A percentile compares a stretch with the other conserved stretches of the same genome.
Evolutionary conservation across 805 yeast species (phyloP).

Genomic region (Candida krabiensis): DNA sequence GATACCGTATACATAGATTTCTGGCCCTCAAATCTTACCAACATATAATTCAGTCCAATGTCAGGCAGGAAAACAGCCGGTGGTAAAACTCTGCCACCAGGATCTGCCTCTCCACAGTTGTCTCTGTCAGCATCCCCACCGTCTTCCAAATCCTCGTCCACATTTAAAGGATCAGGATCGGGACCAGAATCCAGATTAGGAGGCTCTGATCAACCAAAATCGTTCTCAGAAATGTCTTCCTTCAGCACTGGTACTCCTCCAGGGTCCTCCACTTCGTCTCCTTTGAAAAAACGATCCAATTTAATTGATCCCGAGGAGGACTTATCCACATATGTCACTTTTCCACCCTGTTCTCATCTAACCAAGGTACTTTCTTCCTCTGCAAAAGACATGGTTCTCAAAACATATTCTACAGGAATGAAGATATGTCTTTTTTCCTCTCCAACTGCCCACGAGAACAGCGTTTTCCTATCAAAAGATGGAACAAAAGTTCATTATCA

Average conservation of each 20-base stretch:
- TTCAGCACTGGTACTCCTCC: neutral
- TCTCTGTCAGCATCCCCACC: slow-evolving; percentile 5
- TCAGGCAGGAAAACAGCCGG: slow-evolving; percentile 20
- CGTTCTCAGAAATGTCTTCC: neutral
- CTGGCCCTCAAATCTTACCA: neutral
- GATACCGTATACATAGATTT: no score
- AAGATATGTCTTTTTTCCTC: slow-evolving; percentile 39
- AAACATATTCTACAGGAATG: slow-evolving; percentile 53
- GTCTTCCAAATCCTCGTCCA: neutral
- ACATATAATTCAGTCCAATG: slow-evolving; percentile 3
- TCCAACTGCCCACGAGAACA: slow-evolving; percentile 10
- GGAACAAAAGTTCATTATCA: slow-evolving; percentile 39
- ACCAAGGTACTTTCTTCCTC: slow-evolving; percentile 46
- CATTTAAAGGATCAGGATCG: neutral
- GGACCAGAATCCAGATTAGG: neutral
- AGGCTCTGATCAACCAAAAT: neutral
- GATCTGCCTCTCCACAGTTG: slow-evolving; percentile 7
- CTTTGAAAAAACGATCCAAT: neutral
- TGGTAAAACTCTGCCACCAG: slow-evolving; percentile 13
- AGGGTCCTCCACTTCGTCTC: slow-evolving; percentile 3
- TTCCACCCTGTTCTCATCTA: slow-evolving; percentile 52
- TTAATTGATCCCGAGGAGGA: slow-evolving; percentile 14
- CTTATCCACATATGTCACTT: slow-evolving; percentile 28
- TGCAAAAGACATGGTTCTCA: slow-evolving; percentile 48
- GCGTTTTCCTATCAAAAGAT: slow-evolving; percentile 32